These are phyloP conservation scores for Leonotis leonurus DNA, from an alignment of 257 asterid species.

Conservation along the genomic window DNA sequence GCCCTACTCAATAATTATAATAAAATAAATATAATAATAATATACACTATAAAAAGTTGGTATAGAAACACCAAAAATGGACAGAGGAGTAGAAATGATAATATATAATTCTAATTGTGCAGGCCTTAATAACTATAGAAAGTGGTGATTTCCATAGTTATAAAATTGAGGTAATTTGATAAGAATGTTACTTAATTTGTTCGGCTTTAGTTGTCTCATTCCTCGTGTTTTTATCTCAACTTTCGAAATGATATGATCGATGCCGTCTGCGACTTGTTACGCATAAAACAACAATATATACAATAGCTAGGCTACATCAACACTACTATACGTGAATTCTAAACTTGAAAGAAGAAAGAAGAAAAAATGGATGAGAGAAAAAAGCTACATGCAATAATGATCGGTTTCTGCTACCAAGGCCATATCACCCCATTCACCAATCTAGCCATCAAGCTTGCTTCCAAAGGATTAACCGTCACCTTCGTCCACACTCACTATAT, in stretches of 20 bases:
- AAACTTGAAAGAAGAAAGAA: not conserved
- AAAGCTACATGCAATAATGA: not conserved
- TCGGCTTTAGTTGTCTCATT: not conserved
- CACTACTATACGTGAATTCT: not conserved
- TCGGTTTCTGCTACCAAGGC: constrained; percentile 28
- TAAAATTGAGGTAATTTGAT: too few species aligned
- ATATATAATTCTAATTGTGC: too few species aligned
- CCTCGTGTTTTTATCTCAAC: not conserved
- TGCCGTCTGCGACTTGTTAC: not conserved
- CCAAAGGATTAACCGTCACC: constrained; percentile 15
- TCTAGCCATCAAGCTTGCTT: constrained; percentile 42
- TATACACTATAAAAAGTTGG: too few species aligned
- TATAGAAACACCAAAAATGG: too few species aligned
- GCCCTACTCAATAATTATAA: too few species aligned
- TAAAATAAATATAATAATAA: too few species aligned
- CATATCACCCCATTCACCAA: constrained; percentile 37
- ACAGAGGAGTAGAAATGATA: too few species aligned
- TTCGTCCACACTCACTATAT: constrained; percentile 1
- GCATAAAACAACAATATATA: not conserved
- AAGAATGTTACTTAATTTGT: too few species aligned
- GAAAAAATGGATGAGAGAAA: not conserved
- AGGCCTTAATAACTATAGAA: too few species aligned
- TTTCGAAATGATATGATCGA: not conserved
- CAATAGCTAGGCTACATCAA: not conserved
- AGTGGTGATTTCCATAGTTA: too few species aligned